Evolutionary conservation across 768 basidiomycete genomes (phyloP).

Genomic region (Suillus lakei): DNA sequence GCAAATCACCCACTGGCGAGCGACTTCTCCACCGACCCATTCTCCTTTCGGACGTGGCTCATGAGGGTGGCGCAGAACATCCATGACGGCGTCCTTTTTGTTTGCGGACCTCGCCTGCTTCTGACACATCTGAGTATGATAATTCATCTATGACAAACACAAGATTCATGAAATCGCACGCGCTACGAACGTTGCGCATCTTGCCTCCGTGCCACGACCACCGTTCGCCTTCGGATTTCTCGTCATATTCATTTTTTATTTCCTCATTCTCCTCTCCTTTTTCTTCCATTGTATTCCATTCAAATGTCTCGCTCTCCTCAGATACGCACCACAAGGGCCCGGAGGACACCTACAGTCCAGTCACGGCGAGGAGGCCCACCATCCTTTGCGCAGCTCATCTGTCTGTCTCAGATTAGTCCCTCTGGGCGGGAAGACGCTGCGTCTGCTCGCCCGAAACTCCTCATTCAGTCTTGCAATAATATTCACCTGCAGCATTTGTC

Average conservation of each 20-base stretch:
- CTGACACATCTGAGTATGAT: conserved; percentile 30
- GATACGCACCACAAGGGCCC: too few relatives aligned
- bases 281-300: too few relatives aligned
- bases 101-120: background rate
- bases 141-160: conserved; percentile 39
- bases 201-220: too few relatives aligned
- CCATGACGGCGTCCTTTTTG: conserved; percentile 14
- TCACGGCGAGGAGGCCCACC: background rate
- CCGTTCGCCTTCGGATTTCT: too few relatives aligned
- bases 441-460: background rate
- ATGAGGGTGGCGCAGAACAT: conserved; percentile 12
- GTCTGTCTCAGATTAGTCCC: background rate
- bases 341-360: background rate
- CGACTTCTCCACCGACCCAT: conserved; percentile 14
- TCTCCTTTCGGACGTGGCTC: conserved; percentile 13
- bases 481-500: background rate
- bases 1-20: conserved; percentile 11
- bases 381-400: background rate
- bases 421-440: too few relatives aligned
- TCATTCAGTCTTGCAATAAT: background rate
- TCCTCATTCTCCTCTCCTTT: too few relatives aligned
- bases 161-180: conserved; percentile 37
- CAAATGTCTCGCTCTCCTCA: too few relatives aligned
- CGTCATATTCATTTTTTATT: too few relatives aligned
- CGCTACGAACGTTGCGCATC: conserved; percentile 20